phyloP scores from a whole-genome alignment of 2,329 filamentous ascomycete genomes.

The Phyllosticta citrichinensis region DNA sequence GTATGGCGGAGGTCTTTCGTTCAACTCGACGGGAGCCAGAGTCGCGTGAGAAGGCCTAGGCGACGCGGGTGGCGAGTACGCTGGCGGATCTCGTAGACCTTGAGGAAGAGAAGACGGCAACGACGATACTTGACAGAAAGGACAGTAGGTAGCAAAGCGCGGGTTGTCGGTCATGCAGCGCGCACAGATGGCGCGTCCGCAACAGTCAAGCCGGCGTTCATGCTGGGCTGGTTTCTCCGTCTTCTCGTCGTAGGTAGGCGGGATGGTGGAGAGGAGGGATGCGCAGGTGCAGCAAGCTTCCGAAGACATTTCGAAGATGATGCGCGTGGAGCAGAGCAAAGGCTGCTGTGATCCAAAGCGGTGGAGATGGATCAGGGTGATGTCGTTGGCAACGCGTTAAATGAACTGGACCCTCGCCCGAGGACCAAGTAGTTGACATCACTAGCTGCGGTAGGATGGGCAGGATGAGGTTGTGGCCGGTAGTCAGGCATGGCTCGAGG shows the following conservation, averaged over 20 bases:
- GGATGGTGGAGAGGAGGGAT: constrained; percentile 46
- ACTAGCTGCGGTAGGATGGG: background rate
- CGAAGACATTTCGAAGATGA: constrained; percentile 14
- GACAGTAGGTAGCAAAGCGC: constrained; percentile 57
- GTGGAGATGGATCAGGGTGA: background rate
- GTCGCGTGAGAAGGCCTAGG: constrained; percentile 6
- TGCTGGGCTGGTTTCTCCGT: constrained; percentile 52
- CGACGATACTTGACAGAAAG: constrained; percentile 66
- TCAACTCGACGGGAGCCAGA: constrained; percentile 12
- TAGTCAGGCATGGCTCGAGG: background rate
- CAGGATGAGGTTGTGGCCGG: background rate
- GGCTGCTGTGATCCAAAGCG: too few relatives aligned
- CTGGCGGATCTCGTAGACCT: constrained; percentile 58
- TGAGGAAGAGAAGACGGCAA: constrained; percentile 51
- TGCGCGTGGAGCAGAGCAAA: too few relatives aligned
- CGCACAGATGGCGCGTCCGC: constrained; percentile 60
- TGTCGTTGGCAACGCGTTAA: background rate
- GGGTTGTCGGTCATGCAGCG: constrained; percentile 59
- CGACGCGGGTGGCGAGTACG: constrained; percentile 43
- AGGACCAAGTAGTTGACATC: background rate
- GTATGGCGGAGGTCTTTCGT: constrained; percentile 37
- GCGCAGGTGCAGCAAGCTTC: constrained; percentile 63
- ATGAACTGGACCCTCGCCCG: background rate
- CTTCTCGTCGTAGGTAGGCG: constrained; percentile 42
- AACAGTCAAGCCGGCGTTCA: constrained; percentile 58